A percentile compares a stretch with the other conserved stretches of the same genome.
These are phyloP conservation scores for Blastocystis sp. DNA, from an alignment of 352 stramenopile species.

Conservation along the genomic window DNA sequence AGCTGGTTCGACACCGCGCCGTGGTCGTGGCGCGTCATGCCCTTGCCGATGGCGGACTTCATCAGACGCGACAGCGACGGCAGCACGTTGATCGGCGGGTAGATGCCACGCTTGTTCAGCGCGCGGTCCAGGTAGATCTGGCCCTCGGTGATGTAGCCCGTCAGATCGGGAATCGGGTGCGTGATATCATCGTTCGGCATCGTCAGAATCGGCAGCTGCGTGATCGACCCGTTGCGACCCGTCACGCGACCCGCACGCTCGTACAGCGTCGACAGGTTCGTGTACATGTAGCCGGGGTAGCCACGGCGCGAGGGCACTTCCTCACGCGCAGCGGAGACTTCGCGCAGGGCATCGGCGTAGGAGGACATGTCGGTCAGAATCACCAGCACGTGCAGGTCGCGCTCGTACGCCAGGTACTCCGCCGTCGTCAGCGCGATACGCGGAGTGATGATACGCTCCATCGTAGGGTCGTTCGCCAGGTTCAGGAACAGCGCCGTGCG, in stretches of 20 bases:
- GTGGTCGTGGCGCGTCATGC: conserved; percentile 96
- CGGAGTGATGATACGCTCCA: conserved; percentile 98
- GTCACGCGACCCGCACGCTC: conserved; percentile 89
- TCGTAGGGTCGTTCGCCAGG: conserved; percentile 96
- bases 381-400: conserved; percentile 94
- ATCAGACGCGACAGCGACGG: conserved; percentile 94
- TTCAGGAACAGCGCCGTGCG: conserved; percentile 96
- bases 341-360: conserved; percentile 68
- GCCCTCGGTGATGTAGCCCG: conserved; percentile 97
- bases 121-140: conserved; percentile 95
- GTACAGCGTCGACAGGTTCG: conserved; percentile 95
- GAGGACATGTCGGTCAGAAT: conserved; percentile 99
- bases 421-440: conserved; percentile 70
- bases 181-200: conserved; percentile 99
- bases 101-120: conserved; percentile 94
- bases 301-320: conserved; percentile 89
- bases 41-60: conserved; percentile 96
- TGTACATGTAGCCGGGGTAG: conserved; percentile 99
- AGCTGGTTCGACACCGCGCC: conserved; percentile 94
- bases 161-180: conserved; percentile 97
- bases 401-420: conserved; percentile 91
- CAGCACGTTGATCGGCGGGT: conserved; percentile 97
- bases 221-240: conserved; percentile 95
- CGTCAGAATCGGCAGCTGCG: conserved; percentile 93
- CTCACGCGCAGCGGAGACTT: conserved; percentile 64